These are phyloP conservation scores for Cyclocybe aegerita DNA, from an alignment of 768 basidiomycete species.

Conservation along the genomic window DNA sequence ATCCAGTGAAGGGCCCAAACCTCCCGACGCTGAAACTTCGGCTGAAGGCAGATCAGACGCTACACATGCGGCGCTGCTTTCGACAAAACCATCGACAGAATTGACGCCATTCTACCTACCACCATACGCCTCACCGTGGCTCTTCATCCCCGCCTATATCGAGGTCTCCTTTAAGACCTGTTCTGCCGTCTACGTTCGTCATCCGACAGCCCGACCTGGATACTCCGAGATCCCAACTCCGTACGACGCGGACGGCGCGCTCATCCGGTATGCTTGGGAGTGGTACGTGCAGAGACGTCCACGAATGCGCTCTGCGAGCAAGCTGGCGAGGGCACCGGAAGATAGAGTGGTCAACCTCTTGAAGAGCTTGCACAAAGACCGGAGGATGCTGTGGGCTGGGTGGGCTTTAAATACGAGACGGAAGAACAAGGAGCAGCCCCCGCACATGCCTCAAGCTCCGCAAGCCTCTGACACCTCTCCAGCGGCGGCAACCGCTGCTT, in stretches of 20 bases:
- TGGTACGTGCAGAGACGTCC: slow-evolving; percentile 82
- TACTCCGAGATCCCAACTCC: slow-evolving; percentile 96
- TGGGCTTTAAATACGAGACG: too few species aligned
- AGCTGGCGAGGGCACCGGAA: slow-evolving; percentile 64
- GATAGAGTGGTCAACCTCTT: slow-evolving; percentile 49
- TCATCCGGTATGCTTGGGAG: slow-evolving; percentile 93
- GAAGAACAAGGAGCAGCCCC: too few species aligned
- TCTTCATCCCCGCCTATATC: slow-evolving; percentile 76
- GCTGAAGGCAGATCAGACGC: slow-evolving; percentile 1
- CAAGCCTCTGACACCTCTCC: too few species aligned
- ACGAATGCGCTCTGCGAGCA: slow-evolving; percentile 61
- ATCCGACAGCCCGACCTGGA: slow-evolving; percentile 94
- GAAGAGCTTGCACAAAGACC: slow-evolving; percentile 26
- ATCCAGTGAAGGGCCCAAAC: not conserved
- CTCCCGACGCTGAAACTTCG: not conserved
- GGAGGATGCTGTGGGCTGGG: not conserved
- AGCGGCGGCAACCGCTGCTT: too few species aligned
- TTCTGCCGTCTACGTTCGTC: slow-evolving; percentile 89
- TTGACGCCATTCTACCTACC: slow-evolving; percentile 85
- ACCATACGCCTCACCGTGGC: slow-evolving; percentile 81
- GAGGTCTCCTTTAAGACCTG: slow-evolving; percentile 87
- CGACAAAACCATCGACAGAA: not conserved
- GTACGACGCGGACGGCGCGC: slow-evolving; percentile 92
- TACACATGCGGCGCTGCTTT: too few species aligned
- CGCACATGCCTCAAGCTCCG: too few species aligned